These are phyloP conservation scores for Fonsecaea multimorphosa DNA, from an alignment of 2,329 filamentous ascomycete species.

Conservation along the genomic window DNA sequence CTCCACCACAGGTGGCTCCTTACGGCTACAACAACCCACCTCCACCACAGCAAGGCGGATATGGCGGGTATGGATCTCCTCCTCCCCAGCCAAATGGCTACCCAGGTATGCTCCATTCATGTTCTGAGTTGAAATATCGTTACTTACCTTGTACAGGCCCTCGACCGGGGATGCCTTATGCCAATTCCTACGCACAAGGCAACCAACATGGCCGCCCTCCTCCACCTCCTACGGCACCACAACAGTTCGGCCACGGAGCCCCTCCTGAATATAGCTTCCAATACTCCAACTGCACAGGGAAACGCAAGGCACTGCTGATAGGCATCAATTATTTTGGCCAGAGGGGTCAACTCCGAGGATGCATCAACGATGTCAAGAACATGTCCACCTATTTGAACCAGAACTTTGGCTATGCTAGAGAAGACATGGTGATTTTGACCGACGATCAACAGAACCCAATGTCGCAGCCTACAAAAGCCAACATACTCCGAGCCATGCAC, in stretches of 20 bases:
- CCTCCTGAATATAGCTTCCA: constrained; percentile 82
- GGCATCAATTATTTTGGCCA: constrained; percentile 98
- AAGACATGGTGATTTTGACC: constrained; percentile 96
- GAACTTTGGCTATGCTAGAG: constrained; percentile 88
- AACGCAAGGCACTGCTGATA: constrained; percentile 85
- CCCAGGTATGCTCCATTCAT: constrained; percentile 44
- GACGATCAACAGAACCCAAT: constrained; percentile 97
- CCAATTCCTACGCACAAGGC: constrained; percentile 24
- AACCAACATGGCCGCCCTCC: constrained; percentile 63
- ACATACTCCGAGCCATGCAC: constrained; percentile 94
- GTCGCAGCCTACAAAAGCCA: constrained; percentile 95
- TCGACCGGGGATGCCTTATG: constrained; percentile 38
- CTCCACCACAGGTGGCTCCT: constrained; percentile 46
- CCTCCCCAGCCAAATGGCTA: constrained; percentile 49
- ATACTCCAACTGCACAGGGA: constrained; percentile 89
- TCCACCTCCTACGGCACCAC: constrained; percentile 69
- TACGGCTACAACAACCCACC: constrained; percentile 40
- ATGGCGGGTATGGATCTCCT: constrained; percentile 39
- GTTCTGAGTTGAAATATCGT: not conserved
- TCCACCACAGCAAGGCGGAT: constrained; percentile 46
- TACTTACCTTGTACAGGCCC: constrained; percentile 25
- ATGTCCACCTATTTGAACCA: constrained; percentile 91
- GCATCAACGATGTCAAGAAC: constrained; percentile 97
- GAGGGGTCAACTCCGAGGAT: constrained; percentile 85
- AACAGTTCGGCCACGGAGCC: constrained; percentile 79